Evolutionary conservation across 2,329 filamentous ascomycete genomes (phyloP).

Genomic region (Sphaerulina vaccinii): DNA sequence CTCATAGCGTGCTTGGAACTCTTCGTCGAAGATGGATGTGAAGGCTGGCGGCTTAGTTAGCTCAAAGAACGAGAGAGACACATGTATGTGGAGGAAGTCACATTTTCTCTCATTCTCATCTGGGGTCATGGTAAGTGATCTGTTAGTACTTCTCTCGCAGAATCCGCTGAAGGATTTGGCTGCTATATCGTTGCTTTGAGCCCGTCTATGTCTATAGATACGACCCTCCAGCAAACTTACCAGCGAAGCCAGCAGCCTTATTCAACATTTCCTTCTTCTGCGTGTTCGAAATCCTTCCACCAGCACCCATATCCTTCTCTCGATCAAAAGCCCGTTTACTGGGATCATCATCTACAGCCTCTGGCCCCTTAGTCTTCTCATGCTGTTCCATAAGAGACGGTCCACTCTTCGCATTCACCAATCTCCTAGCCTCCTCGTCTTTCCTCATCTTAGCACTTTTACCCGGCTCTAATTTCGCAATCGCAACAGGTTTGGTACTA

Average conservation of each 20-base stretch:
- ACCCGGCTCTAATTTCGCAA: background rate
- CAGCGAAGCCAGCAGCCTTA: constrained; percentile 77
- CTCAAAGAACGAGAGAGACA: too few relatives aligned
- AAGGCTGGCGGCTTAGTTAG: too few relatives aligned
- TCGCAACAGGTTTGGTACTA: constrained; percentile 28
- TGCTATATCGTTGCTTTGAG: too few relatives aligned
- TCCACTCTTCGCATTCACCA: constrained; percentile 35
- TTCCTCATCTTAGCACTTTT: constrained; percentile 17
- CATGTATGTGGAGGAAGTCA: too few relatives aligned
- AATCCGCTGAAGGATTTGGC: too few relatives aligned
- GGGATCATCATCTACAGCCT: constrained; percentile 73
- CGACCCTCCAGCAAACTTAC: constrained; percentile 73
- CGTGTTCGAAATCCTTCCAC: constrained; percentile 65
- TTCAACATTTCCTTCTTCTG: constrained; percentile 77
- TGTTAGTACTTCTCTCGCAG: too few relatives aligned
- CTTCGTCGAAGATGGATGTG: too few relatives aligned
- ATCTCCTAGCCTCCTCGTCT: constrained; percentile 33
- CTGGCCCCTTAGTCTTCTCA: constrained; percentile 48
- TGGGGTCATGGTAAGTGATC: too few relatives aligned
- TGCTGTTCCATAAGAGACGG: constrained; percentile 51
- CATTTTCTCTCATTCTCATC: too few relatives aligned
- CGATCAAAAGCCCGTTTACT: constrained; percentile 84
- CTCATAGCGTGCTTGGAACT: too few relatives aligned
- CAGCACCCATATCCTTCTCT: constrained; percentile 82
- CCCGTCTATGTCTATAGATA: too few relatives aligned